Percentiles rank a stretch among this genome's conserved stretches.
Conservation (phyloP, 2,329 filamentous ascomycete species). For the Penicillium sp. region DNA sequence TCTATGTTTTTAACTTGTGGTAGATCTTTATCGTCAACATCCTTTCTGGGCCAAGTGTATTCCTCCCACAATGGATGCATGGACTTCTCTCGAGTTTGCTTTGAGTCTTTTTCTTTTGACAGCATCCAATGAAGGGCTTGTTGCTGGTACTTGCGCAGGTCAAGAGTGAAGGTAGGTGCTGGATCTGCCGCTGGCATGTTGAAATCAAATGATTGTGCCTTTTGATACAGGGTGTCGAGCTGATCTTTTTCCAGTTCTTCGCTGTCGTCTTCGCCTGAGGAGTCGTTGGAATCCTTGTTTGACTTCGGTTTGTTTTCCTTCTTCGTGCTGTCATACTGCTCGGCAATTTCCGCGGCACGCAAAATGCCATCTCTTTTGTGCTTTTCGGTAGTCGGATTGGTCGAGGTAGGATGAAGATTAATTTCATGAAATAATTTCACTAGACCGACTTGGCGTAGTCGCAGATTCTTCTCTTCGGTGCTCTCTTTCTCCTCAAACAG, state of each 20-base stretch:
- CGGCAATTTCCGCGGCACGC: slow-evolving; percentile 82
- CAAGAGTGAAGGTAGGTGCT: slow-evolving; percentile 75
- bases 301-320: slow-evolving; percentile 41
- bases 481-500: slow-evolving; percentile 86
- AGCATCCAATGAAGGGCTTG: slow-evolving; percentile 97
- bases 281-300: slow-evolving; percentile 43
- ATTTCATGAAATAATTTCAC: slow-evolving; percentile 89
- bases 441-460: slow-evolving; percentile 80
- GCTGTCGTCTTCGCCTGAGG: slow-evolving; percentile 73
- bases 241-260: slow-evolving; percentile 93
- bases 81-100: slow-evolving; percentile 68
- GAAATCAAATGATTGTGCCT: slow-evolving; percentile 96
- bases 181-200: slow-evolving; percentile 84
- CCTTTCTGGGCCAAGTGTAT: slow-evolving; percentile 83
- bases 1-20: slow-evolving; percentile 64
- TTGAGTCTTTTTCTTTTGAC: slow-evolving; percentile 80
- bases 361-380: slow-evolving; percentile 82
- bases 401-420: slow-evolving; percentile 71
- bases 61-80: slow-evolving; percentile 99
- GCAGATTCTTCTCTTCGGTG: slow-evolving; percentile 76
- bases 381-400: slow-evolving; percentile 71
- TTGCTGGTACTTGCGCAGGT: slow-evolving; percentile 87
- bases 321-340: slow-evolving; percentile 67
- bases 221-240: slow-evolving; percentile 88
- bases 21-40: slow-evolving; percentile 78